A percentile compares a stretch with the other conserved stretches of the same genome.
Conservation (phyloP, 805 yeast species). For the Starmerella asiatica region DNA sequence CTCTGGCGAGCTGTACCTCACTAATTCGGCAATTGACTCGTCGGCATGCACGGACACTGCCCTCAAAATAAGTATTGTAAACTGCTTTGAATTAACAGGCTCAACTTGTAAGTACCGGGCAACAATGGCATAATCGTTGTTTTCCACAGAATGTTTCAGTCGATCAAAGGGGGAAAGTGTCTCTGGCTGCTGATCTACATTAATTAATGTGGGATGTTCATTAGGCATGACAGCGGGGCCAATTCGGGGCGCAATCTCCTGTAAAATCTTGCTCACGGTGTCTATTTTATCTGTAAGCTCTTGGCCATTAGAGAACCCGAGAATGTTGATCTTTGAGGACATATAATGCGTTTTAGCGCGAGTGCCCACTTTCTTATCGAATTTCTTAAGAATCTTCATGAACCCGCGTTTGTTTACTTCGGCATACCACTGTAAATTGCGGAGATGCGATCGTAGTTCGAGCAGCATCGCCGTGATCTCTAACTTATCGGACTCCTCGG, state of each 20-base stretch:
- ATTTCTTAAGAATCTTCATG: constrained; percentile 71
- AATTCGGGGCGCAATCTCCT: constrained; percentile 23
- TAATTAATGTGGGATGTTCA: background rate
- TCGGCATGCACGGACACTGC: constrained; percentile 39
- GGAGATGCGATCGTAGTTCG: constrained; percentile 59
- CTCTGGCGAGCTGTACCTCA: constrained; percentile 20
- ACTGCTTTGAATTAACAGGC: constrained; percentile 39
- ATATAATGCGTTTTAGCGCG: constrained; percentile 44
- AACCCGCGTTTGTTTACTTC: constrained; percentile 86
- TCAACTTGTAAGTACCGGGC: constrained; percentile 29
- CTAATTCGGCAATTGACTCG: constrained; percentile 38
- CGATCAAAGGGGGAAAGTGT: constrained; percentile 4
- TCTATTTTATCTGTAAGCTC: constrained; percentile 43
- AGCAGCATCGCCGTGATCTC: constrained; percentile 55
- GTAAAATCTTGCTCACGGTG: constrained; percentile 20
- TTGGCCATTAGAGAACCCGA: constrained; percentile 62
- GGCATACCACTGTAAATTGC: constrained; percentile 87
- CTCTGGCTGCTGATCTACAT: background rate
- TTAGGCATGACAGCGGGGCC: background rate
- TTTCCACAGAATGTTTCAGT: constrained; percentile 23
- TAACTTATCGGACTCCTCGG: constrained; percentile 42
- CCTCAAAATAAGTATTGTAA: constrained; percentile 12
- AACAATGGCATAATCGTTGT: constrained; percentile 37
- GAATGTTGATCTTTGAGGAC: constrained; percentile 52
- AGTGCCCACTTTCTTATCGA: constrained; percentile 71